A percentile compares a stretch with the other conserved stretches of the same genome.
Conservation (phyloP, 2,329 filamentous ascomycete genomes). For the Ophiostoma pallidulum region DNA sequence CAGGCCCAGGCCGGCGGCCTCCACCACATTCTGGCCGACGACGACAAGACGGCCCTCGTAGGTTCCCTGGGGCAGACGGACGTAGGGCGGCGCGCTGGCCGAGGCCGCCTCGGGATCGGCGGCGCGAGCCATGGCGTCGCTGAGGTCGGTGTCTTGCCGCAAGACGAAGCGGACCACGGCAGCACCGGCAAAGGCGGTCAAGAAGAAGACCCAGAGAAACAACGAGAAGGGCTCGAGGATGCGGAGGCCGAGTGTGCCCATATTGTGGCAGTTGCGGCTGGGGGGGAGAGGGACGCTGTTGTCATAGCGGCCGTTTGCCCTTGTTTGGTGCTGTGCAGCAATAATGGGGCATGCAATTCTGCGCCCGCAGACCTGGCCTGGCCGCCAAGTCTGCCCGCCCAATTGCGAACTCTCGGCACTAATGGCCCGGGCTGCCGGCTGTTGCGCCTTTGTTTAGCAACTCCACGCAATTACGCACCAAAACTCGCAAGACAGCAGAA, state of each 20-base stretch:
- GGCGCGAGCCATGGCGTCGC: neutral
- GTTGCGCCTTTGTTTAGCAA: no score
- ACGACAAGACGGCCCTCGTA: conserved; percentile 26
- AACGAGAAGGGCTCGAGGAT: neutral
- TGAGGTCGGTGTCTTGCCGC: neutral
- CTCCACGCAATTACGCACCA: no score
- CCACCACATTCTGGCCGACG: conserved; percentile 8
- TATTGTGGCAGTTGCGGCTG: neutral
- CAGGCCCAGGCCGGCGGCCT: conserved; percentile 4
- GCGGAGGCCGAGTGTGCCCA: neutral
- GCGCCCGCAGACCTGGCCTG: no score
- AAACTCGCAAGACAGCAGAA: no score
- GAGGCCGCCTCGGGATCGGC: conserved; percentile 11
- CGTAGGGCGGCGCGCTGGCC: conserved; percentile 12
- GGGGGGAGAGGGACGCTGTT: neutral
- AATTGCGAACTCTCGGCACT: conserved; percentile 1
- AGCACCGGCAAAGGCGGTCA: neutral
- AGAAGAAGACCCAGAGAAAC: neutral
- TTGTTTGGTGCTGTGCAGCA: neutral
- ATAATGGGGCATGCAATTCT: no score
- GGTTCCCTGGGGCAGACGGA: conserved; percentile 30
- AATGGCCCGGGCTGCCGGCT: neutral
- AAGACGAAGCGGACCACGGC: neutral
- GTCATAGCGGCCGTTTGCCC: neutral
- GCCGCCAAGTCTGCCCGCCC: neutral